Base-by-base conservation (phyloP, 441 rosid species). In the Pelargonium fulgidum region DNA sequence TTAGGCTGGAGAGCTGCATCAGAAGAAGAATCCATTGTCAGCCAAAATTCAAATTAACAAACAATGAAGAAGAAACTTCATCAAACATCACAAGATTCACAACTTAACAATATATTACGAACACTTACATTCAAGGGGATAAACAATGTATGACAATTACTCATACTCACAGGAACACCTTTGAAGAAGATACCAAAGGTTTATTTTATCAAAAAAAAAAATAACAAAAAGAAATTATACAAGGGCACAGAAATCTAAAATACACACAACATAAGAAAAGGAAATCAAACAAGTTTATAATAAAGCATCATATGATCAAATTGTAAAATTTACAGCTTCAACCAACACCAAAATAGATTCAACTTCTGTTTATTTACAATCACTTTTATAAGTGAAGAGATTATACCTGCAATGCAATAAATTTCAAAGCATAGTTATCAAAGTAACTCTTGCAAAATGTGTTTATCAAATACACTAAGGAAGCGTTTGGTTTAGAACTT, bases 1-100 rank as follows among this genome's bases (percentile, higher is more conserved):
- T 83, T 82, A 68, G 85, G 94, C 52, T 84, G 87, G 26, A 83
- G 64, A 80, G 85, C 98, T 90, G 87, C 79, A 81, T 4, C 14
- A 64, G 67, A 75, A 66, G 22, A 16, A 6, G 24, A 54, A 72
- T 68, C 58, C 19, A 69, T 41, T 62, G 62, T 59, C 36, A 29
- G 5, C 36, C 16, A 12, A 74, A 62, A 58, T 61, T 62, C 19
- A 26, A 22, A 62, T 33, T 64, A 67, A 71, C 36, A 54, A 29
- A 29, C 36, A 29, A 29, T 29, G 36, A 29, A 29, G 36, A 17
- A 56, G 24, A 17, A 56, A 4, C 9, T 52, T 52, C 59, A n/a
- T 52, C 14, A n/a, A 52, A 56, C 62, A 17, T 29, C 36, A 29
- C 36, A 29, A 29, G 36, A 29, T 29, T 29, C 4, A 29, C 36